Conservation (phyloP, 208 protist genomes). For the Porcisia deanei region DNA sequence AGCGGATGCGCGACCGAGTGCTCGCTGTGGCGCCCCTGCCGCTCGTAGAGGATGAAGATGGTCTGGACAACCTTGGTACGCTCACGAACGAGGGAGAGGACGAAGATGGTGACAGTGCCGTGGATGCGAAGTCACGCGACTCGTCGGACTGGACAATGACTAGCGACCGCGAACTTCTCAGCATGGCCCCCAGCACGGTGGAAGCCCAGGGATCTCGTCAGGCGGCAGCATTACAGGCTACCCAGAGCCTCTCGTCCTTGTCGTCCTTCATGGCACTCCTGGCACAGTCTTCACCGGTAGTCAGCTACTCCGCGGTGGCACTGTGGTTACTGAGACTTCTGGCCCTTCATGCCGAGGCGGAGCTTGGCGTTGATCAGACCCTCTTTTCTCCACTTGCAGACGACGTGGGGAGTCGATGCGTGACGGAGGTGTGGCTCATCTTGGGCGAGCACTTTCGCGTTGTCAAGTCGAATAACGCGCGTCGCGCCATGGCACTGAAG, state of each 20-base stretch:
- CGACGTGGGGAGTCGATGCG: constrained; percentile 75
- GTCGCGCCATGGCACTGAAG: constrained; percentile 63
- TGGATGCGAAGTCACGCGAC: not conserved
- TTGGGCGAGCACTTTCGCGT: constrained; percentile 74
- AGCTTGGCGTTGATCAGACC: constrained; percentile 27
- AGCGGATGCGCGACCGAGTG: constrained; percentile 25
- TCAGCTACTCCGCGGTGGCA: constrained; percentile 42
- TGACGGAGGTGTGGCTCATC: constrained; percentile 59
- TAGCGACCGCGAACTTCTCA: not conserved
- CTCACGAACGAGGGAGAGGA: constrained; percentile 8
- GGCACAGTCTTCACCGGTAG: constrained; percentile 13
- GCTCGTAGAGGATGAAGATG: constrained; percentile 23
- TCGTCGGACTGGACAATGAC: not conserved
- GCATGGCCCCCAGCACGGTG: not conserved
- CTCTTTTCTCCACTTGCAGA: constrained; percentile 82
- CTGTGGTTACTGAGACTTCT: constrained; percentile 69
- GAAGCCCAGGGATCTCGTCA: not conserved
- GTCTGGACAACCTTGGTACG: not conserved
- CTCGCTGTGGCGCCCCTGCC: constrained; percentile 32
- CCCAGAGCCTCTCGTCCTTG: constrained; percentile 6
- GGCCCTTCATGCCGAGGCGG: constrained; percentile 50
- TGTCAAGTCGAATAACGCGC: constrained; percentile 64
- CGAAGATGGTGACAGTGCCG: not conserved
- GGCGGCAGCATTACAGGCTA: not conserved
- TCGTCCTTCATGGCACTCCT: constrained; percentile 20